Evolutionary conservation across 2,329 filamentous ascomycete species (phyloP).

Genomic region (Rhinocladiella similis): DNA sequence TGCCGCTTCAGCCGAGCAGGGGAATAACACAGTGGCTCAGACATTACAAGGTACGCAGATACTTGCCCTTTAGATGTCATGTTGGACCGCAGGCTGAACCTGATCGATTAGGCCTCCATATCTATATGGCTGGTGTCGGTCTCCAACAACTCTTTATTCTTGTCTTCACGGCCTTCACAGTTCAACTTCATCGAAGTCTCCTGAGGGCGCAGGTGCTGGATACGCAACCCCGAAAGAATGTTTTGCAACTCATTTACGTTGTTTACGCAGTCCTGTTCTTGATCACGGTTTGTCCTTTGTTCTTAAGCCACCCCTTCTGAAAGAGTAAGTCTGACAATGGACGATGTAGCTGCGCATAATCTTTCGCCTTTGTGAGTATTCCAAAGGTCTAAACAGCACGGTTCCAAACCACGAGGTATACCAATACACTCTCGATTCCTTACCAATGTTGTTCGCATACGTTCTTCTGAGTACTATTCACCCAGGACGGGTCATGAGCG

Average conservation of each 20-base stretch:
- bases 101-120: not conserved
- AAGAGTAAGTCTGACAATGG: not conserved
- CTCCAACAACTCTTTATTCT: slow-evolving; percentile 55
- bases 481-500: slow-evolving; percentile 36
- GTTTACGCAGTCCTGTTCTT: slow-evolving; percentile 53
- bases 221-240: slow-evolving; percentile 36
- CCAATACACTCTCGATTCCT: slow-evolving; percentile 41
- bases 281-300: slow-evolving; percentile 39
- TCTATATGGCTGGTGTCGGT: slow-evolving; percentile 34
- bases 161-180: slow-evolving; percentile 51
- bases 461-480: slow-evolving; percentile 37
- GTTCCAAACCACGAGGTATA: slow-evolving; percentile 38
- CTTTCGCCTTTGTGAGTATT: slow-evolving; percentile 60
- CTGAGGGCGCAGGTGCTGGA: slow-evolving; percentile 34
- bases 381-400: slow-evolving; percentile 46
- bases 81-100: not conserved
- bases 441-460: slow-evolving; percentile 39
- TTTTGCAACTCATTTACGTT: slow-evolving; percentile 44
- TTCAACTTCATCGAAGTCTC: slow-evolving; percentile 47
- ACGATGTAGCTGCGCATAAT: slow-evolving; percentile 46
- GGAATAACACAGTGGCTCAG: not conserved
- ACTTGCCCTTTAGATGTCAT: not conserved
- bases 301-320: not conserved
- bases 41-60: not conserved
- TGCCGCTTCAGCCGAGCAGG: not conserved